A percentile compares a stretch with the other conserved stretches of the same genome.
Evolutionary conservation across 352 stramenopile species (phyloP).

Genomic region (Pythium vanterpoolii): DNA sequence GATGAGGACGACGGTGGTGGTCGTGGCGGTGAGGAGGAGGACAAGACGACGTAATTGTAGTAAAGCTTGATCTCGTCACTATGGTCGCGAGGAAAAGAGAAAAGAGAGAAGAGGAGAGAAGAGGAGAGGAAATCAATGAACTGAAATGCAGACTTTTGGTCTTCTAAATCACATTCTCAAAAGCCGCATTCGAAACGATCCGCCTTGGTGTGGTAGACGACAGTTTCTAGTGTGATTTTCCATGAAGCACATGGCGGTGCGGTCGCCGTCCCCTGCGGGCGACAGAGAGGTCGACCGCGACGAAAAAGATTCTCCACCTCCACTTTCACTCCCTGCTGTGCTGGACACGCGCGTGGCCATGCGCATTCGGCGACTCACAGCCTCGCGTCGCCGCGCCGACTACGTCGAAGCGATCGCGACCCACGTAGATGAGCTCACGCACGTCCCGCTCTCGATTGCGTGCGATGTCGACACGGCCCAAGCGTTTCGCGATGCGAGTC

Average conservation of each 20-base stretch:
- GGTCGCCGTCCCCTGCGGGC: neutral
- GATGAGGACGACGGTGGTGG: neutral
- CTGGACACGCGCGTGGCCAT: conserved; percentile 40
- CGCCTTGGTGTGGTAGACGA: neutral
- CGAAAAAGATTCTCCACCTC: neutral
- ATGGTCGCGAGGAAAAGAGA: neutral
- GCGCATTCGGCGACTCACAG: conserved; percentile 36
- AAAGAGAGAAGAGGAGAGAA: neutral
- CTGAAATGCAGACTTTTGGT: conserved; percentile 9
- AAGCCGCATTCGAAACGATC: conserved; percentile 10
- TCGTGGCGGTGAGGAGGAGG: neutral
- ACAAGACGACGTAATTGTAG: neutral
- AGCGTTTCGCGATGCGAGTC: conserved; percentile 63
- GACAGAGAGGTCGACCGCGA: conserved; percentile 1
- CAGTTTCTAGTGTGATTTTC: neutral
- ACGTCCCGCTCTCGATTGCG: conserved; percentile 48
- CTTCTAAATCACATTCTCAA: neutral
- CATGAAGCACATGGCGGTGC: conserved; percentile 1
- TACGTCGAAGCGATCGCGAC: conserved; percentile 43
- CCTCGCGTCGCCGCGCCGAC: conserved; percentile 44
- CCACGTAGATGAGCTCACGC: conserved; percentile 30
- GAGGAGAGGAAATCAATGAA: conserved; percentile 19
- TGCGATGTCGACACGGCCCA: conserved; percentile 69
- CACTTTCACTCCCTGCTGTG: conserved; percentile 19
- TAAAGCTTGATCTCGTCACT: neutral